phyloP scores from a whole-genome alignment of 257 asterid genomes.

The Scutellaria baicalensis region DNA sequence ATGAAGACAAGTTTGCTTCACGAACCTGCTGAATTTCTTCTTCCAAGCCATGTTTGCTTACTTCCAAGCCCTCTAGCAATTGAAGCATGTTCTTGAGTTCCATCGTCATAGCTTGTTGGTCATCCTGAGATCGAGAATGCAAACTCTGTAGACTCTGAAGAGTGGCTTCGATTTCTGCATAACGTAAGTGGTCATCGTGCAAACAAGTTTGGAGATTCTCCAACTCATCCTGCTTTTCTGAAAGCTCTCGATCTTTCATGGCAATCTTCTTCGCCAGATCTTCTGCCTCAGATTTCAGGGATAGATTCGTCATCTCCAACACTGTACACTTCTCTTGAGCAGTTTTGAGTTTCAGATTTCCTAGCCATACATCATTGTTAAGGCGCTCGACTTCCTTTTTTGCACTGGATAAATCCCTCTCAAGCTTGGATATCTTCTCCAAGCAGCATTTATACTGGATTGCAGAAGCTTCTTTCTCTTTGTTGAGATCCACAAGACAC shows the following conservation, averaged over 20 bases:
- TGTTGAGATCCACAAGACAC: conserved; percentile 40
- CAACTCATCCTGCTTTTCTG: conserved; percentile 66
- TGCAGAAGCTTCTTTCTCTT: conserved; percentile 64
- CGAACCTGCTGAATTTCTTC: conserved; percentile 48
- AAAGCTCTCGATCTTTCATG: conserved; percentile 67
- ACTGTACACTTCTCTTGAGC: conserved; percentile 53
- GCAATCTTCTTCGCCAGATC: conserved; percentile 59
- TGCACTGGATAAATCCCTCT: conserved; percentile 43
- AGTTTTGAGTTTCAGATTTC: conserved; percentile 44
- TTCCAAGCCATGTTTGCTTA: conserved; percentile 44
- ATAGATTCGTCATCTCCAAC: conserved; percentile 62
- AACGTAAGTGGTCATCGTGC: conserved; percentile 47
- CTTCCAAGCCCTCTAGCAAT: conserved; percentile 56
- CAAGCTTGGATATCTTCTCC: conserved; percentile 73
- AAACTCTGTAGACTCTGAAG: conserved; percentile 48
- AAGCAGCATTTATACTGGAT: conserved; percentile 58
- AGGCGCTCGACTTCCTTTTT: conserved; percentile 62
- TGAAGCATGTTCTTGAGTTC: conserved; percentile 64
- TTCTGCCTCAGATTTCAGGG: conserved; percentile 65
- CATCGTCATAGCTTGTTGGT: conserved; percentile 42
- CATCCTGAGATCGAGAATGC: conserved; percentile 72
- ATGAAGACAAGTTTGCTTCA: conserved; percentile 43
- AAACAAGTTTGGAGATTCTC: conserved; percentile 56
- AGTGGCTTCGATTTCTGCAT: conserved; percentile 56
- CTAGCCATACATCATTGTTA: conserved; percentile 36